phyloP scores from a whole-genome alignment of 371 early-diverging fungal genomes.

The Lichtheimia ornata region DNA sequence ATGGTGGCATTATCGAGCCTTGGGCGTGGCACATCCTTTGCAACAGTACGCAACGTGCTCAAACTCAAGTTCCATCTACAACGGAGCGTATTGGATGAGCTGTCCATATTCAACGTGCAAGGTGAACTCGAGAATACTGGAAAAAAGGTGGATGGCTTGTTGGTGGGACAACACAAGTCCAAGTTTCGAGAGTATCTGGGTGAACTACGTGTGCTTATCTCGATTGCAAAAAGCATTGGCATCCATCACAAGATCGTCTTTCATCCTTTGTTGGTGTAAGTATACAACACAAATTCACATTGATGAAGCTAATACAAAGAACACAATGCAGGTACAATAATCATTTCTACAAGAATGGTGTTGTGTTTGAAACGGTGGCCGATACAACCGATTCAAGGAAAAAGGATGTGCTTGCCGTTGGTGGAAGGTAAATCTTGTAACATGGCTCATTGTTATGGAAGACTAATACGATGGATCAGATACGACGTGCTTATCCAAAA shows the following conservation, averaged over 20 bases:
- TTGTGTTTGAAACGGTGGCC: conserved; percentile 75
- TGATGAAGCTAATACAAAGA: background rate
- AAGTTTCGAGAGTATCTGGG: conserved; percentile 48
- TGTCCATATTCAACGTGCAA: conserved; percentile 65
- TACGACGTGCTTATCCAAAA: conserved; percentile 71
- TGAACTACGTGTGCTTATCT: conserved; percentile 52
- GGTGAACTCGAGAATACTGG: conserved; percentile 56
- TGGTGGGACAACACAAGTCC: conserved; percentile 52
- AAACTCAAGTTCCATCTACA: conserved; percentile 63
- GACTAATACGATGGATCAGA: conserved; percentile 18
- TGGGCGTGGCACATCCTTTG: conserved; percentile 58
- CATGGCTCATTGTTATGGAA: no score
- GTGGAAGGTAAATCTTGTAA: conserved; percentile 56
- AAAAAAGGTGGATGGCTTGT: conserved; percentile 60
- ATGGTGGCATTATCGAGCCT: conserved; percentile 60
- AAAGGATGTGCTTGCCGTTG: conserved; percentile 81
- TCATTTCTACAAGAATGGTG: conserved; percentile 69
- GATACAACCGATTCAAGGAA: conserved; percentile 56
- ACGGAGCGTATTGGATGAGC: conserved; percentile 60
- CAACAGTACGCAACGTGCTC: conserved; percentile 65
- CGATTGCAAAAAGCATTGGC: conserved; percentile 60
- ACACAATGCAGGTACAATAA: conserved; percentile 61
- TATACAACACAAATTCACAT: conserved; percentile 3
- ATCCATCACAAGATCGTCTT: conserved; percentile 67
- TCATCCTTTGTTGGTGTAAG: conserved; percentile 69